Base-by-base conservation (phyloP, 2,329 filamentous ascomycete genomes). In the Claviceps humidiphila region DNA sequence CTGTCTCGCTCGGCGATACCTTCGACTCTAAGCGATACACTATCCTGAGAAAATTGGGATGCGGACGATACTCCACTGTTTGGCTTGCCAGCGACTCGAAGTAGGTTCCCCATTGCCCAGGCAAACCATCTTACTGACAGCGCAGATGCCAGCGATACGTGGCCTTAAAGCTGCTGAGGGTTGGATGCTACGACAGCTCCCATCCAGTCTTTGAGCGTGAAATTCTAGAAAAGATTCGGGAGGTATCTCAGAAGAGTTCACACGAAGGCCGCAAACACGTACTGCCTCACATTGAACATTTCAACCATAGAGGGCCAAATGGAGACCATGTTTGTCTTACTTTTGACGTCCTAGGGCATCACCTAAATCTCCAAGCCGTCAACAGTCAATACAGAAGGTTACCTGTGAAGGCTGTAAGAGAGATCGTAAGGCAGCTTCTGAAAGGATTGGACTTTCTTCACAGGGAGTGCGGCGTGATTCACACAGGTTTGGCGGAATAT, bases 291-390 rank as follows among this genome's bases (percentile, higher is more conserved):
- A 17, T 61, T 20, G 59, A 62, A 37, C 44, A 60, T 0, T 65
- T 66, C 41, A 47, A 60, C 7, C 61, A 64, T 42, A 11, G 39
- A 1, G 62, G 64, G 1, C 65, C 63, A 5, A 59, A 66, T 39
- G 63, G 65, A 8, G 56, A 51, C 3, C 65, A 66, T 51, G 50
- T 60, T n/a, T 66, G 62, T 40, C 57, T 64, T 2, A 59, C 65
- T n/a, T 61, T 61, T 26, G 56, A 64, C 38, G 58, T 61, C n/a
- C 64, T 64, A 61, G 64, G 62, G 1, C 59, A 49, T 17, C 47
- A 49, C 14, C 39, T 49, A 16, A 22, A 30, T 42, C 42, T 49
- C 47, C 47, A 49, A 42, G 20, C 47, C 17, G 39, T 17, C 11
- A 49, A 49, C 13, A 17, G 30, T 22, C 22, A 49, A 16, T n/a